phyloP scores from a whole-genome alignment of 495 filamentous ascomycete species.

The Schizothecium vesticola region DNA sequence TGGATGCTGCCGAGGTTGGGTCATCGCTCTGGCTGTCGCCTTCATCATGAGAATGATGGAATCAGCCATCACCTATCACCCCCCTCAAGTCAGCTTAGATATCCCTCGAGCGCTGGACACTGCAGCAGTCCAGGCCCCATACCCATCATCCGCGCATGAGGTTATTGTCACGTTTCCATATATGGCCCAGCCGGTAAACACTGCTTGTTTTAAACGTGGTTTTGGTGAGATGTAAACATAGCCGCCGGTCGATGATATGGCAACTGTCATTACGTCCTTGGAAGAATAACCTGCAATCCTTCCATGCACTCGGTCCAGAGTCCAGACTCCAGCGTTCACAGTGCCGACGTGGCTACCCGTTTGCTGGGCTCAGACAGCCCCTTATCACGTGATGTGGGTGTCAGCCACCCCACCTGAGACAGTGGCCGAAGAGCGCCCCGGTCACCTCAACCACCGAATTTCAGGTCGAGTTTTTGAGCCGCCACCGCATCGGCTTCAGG shows the following conservation, averaged over 20 bases:
- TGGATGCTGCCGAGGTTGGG: neutral
- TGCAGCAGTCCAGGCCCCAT: neutral
- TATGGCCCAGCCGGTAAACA: neutral
- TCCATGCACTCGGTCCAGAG: neutral
- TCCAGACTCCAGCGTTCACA: neutral
- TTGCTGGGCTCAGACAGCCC: neutral
- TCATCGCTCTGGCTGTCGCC: neutral
- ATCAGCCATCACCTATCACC: neutral
- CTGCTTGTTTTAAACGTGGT: neutral
- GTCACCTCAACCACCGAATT: conserved; percentile 13
- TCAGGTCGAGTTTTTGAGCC: conserved; percentile 4
- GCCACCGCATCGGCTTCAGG: neutral
- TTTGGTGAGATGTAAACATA: neutral
- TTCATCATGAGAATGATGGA: neutral
- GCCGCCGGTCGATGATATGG: neutral
- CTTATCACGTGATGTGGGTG: neutral
- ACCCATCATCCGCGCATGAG: neutral
- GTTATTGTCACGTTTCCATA: neutral
- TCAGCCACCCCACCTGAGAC: conserved; percentile 13
- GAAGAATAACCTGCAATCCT: neutral
- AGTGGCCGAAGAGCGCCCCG: conserved; percentile 11
- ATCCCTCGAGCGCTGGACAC: neutral
- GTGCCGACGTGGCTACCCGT: neutral
- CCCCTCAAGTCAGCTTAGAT: neutral
- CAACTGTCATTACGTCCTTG: neutral